Evolutionary conservation across 805 yeast genomes (phyloP).

Genomic region (Wickerhamiella shivajii): DNA sequence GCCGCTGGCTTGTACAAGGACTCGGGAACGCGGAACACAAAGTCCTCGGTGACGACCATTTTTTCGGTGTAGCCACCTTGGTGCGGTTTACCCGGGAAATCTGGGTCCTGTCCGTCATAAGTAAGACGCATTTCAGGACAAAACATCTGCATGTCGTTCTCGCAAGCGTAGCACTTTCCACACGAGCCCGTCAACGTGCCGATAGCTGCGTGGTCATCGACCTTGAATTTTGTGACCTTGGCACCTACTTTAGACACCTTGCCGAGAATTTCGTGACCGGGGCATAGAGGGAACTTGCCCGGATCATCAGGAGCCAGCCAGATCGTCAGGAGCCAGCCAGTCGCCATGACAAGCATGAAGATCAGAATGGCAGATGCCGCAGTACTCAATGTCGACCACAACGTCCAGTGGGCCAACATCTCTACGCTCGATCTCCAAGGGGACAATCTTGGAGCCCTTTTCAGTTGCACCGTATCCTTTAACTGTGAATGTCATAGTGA

Average conservation of each 20-base stretch:
- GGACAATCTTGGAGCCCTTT: background rate
- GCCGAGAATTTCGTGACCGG: slow-evolving; percentile 88
- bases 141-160: background rate
- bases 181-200: background rate
- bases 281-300: slow-evolving; percentile 59
- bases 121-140: slow-evolving; percentile 6
- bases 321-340: slow-evolving; percentile 37
- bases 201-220: slow-evolving; percentile 71
- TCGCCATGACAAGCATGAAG: slow-evolving; percentile 91
- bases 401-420: slow-evolving; percentile 62
- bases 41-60: background rate
- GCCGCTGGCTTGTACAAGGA: background rate
- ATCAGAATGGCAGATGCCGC: slow-evolving; percentile 91
- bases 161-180: background rate
- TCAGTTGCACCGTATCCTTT: background rate
- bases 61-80: background rate
- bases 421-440: slow-evolving; percentile 27
- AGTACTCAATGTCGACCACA: slow-evolving; percentile 65
- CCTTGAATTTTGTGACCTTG: slow-evolving; percentile 51
- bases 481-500: background rate
- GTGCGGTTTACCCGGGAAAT: slow-evolving; percentile 21
- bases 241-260: slow-evolving; percentile 63
- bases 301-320: slow-evolving; percentile 41
- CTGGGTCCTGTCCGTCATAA: background rate
- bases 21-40: background rate